phyloP scores from a whole-genome alignment of 352 stramenopile genomes.

The Thalassiosira mediterranea region DNA sequence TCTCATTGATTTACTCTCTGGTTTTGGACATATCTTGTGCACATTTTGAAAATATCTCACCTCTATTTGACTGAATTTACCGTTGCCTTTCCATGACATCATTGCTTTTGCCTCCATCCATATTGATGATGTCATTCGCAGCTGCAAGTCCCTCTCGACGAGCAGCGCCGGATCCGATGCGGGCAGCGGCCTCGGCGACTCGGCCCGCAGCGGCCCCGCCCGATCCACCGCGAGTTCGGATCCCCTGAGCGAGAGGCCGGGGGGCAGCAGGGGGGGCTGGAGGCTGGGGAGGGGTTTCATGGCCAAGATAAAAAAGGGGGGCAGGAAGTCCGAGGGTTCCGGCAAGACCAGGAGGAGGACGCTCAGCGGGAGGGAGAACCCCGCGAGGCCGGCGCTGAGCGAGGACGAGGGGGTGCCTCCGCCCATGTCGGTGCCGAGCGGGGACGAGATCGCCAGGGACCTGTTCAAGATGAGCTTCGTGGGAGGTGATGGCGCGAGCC shows the following conservation, averaged over 20 bases:
- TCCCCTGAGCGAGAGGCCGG: too few species aligned
- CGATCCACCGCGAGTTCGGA: not conserved
- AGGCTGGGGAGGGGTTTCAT: not conserved
- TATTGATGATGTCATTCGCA: too few species aligned
- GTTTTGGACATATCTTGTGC: not conserved
- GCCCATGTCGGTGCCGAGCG: not conserved
- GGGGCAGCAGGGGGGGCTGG: not conserved
- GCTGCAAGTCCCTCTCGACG: slow-evolving; percentile 9
- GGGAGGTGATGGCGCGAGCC: not conserved
- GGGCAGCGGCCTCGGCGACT: not conserved
- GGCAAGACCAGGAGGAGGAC: not conserved
- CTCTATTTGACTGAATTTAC: too few species aligned
- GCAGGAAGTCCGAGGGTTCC: not conserved
- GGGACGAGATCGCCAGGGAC: not conserved
- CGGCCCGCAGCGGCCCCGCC: not conserved
- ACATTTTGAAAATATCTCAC: not conserved
- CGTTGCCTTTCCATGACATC: too few species aligned
- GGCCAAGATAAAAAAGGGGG: not conserved
- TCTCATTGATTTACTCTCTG: not conserved
- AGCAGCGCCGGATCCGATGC: not conserved
- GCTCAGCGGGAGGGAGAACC: slow-evolving; percentile 44
- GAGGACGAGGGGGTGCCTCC: slow-evolving; percentile 20
- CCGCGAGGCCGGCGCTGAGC: slow-evolving; percentile 15
- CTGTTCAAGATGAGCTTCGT: not conserved
- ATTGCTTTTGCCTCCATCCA: too few species aligned